Evolutionary conservation across 1,139 yeast species (phyloP).

Genomic region (Kluyveromyces sp.): DNA sequence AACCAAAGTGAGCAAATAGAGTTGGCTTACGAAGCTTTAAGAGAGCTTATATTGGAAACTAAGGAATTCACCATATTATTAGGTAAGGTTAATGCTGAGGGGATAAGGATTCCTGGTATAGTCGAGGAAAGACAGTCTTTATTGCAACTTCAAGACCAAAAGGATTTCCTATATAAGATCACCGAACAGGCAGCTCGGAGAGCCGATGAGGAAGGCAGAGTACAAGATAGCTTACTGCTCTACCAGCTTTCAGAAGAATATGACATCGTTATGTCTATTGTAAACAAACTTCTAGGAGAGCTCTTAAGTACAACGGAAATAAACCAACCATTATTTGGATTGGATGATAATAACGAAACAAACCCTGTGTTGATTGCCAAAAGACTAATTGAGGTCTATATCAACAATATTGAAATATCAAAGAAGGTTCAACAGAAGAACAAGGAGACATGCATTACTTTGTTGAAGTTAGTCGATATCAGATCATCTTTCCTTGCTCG

Average conservation of each 20-base stretch:
- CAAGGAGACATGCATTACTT: conserved; percentile 55
- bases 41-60: conserved; percentile 79
- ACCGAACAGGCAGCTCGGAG: conserved; percentile 78
- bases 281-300: conserved; percentile 76
- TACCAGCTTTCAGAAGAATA: conserved; percentile 87
- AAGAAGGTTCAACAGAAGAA: conserved; percentile 42
- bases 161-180: conserved; percentile 53
- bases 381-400: conserved; percentile 47
- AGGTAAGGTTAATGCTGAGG: conserved; percentile 74
- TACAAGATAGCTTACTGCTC: conserved; percentile 74
- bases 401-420: conserved; percentile 37
- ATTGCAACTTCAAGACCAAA: conserved; percentile 48
- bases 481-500: conserved; percentile 51
- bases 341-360: conserved; percentile 33
- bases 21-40: conserved; percentile 69
- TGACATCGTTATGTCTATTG: conserved; percentile 70
- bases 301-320: conserved; percentile 66
- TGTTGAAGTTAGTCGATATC: conserved; percentile 61
- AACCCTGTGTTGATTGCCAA: conserved; percentile 47
- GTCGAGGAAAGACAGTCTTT: conserved; percentile 74
- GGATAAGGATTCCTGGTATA: conserved; percentile 74
- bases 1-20: conserved; percentile 41
- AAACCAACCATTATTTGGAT: conserved; percentile 45
- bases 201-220: conserved; percentile 89
- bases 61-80: conserved; percentile 74